Base-by-base conservation (phyloP, 805 yeast species). In the Komagataella pseudopastoris region DNA sequence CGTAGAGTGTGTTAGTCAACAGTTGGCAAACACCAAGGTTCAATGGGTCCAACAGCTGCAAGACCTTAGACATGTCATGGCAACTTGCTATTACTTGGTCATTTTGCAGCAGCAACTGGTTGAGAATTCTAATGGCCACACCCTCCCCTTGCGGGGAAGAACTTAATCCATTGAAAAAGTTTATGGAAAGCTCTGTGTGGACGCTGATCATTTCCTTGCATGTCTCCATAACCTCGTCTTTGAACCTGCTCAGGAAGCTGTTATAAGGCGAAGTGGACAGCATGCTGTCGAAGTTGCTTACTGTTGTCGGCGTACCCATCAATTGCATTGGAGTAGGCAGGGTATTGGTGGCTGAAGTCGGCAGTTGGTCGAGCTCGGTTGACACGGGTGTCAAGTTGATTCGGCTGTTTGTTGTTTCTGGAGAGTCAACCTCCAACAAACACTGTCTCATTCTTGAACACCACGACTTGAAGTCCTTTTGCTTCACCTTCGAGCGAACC, bases 21-120 rank as follows among this genome's bases (percentile, higher is more conserved):
- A 72, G 56, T 53, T 75, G 79, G 43, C 69, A 61, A 1, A 74
- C 54, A 1, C 75, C 72, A 20, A 75, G 56, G 52, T 71, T 72
- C 56, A 71, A 72, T 49, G 69, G 70, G 50, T 69, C 61, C 18
- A 72, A 51, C 3, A 56, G 55, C 10, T 55, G 52, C 1, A 71
- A 53, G 4, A 66, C 51, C 6, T 54, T 53, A 24, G 49, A 12
- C 18, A 58, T 39, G 6, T 50, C 46, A n/a, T 23, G 17, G 10
- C 47, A 24, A 23, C 18, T 46, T 30, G 49, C 16, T 8, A 43
- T 39, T 16, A n/a, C 51, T 10, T 44, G 45, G 6, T 43, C n/a
- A 2, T 56, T 53, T 6, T 56, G 49, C 14, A 57, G 47, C 24
- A 60, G 47, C 44, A 58, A 48, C 22, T 49, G 47, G 39, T 56